A percentile compares a stretch with the other conserved stretches of the same genome.
Conservation (phyloP, 176 grass and related monocot species). For the Chrysopogon serrulatus region DNA sequence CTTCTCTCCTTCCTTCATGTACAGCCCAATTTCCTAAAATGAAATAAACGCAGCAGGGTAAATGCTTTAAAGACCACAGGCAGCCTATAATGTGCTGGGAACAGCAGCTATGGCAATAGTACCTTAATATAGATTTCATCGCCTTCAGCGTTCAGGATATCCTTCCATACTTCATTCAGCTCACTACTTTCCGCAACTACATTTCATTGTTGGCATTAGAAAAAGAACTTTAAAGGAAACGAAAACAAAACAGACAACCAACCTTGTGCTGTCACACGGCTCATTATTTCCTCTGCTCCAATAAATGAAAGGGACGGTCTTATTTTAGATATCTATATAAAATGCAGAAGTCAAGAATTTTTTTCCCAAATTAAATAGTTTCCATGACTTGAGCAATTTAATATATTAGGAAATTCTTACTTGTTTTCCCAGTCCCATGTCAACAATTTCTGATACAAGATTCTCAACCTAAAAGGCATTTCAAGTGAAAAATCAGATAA, state of each 20-base stretch:
- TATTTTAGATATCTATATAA: slow-evolving; percentile 88
- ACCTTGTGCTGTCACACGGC: slow-evolving; percentile 97
- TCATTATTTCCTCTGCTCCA: slow-evolving; percentile 96
- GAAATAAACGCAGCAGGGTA: slow-evolving; percentile 16
- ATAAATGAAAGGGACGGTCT: slow-evolving; percentile 89
- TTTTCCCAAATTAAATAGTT: slow-evolving; percentile 16
- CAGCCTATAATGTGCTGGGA: slow-evolving; percentile 23
- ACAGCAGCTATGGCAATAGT: slow-evolving; percentile 6
- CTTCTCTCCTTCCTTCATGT: slow-evolving; percentile 82
- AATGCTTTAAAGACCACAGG: background rate
- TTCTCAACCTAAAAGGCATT: slow-evolving; percentile 64
- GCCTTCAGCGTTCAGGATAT: slow-evolving; percentile 86
- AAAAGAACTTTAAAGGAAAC: slow-evolving; percentile 13
- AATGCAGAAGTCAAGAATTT: slow-evolving; percentile 20
- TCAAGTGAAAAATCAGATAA: slow-evolving; percentile 16
- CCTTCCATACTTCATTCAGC: slow-evolving; percentile 95
- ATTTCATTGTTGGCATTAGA: slow-evolving; percentile 35
- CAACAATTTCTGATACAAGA: slow-evolving; percentile 96
- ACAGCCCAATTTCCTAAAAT: slow-evolving; percentile 81
- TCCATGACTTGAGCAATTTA: background rate
- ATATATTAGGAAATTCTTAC: slow-evolving; percentile 40
- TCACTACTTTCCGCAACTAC: slow-evolving; percentile 82
- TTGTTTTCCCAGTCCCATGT: slow-evolving; percentile 86
- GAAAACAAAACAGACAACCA: slow-evolving; percentile 5
- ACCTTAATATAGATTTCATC: slow-evolving; percentile 99